Evolutionary conservation across 1,284 basidiomycete genomes (phyloP).

Genomic region (Phellopilus nigrolimitatus): DNA sequence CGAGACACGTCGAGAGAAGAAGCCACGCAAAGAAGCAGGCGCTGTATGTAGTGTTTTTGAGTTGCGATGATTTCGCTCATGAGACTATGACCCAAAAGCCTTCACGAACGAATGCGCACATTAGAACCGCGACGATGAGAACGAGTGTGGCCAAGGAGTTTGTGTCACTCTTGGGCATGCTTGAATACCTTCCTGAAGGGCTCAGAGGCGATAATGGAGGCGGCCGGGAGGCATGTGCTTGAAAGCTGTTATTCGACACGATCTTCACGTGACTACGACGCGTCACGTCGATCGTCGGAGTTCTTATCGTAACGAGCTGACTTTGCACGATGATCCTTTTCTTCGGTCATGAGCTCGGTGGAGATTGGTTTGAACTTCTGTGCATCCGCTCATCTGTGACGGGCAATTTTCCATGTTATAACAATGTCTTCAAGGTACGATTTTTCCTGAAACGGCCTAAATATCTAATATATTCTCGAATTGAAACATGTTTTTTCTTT

Average conservation of each 20-base stretch:
- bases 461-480: no score
- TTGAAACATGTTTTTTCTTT: no score
- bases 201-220: conserved; percentile 11
- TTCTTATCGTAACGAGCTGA: background rate
- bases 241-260: no score
- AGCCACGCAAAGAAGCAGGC: conserved; percentile 17
- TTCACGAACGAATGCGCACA: background rate
- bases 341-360: background rate
- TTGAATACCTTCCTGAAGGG: background rate
- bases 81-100: background rate
- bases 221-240: no score
- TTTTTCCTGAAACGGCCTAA: no score
- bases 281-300: background rate
- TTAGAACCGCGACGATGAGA: background rate
- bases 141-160: conserved; percentile 1
- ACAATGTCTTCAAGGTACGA: no score
- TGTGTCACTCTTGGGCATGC: background rate
- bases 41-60: background rate
- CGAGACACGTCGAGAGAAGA: conserved; percentile 19
- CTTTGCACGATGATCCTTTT: no score
- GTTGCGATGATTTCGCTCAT: background rate
- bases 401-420: no score
- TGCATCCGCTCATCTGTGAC: no score
- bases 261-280: conserved; percentile 8
- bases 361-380: no score